These are phyloP conservation scores for Epichloe elymi DNA, from an alignment of 2,329 filamentous ascomycete species.

Conservation along the genomic window DNA sequence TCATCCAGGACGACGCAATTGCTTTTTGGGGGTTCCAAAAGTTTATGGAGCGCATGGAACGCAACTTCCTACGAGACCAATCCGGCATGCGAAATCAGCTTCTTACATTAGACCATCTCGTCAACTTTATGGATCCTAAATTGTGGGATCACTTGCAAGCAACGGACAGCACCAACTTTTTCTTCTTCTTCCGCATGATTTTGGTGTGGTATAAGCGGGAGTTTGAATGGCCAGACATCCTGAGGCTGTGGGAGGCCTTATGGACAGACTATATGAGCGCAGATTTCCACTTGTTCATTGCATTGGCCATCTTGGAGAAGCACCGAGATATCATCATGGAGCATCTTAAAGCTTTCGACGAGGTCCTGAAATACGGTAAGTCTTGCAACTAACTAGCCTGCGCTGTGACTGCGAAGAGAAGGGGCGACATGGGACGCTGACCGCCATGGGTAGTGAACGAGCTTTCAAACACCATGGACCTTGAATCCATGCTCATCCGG, in stretches of 20 bases:
- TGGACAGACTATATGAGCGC: constrained; percentile 89
- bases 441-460: constrained; percentile 60
- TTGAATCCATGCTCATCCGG: constrained; percentile 71
- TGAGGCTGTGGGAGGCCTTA: constrained; percentile 79
- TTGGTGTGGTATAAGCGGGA: constrained; percentile 98
- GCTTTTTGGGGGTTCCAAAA: constrained; percentile 97
- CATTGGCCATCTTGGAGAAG: constrained; percentile 87
- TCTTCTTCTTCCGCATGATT: constrained; percentile 99
- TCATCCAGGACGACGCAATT: constrained; percentile 91
- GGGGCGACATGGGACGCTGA: neutral
- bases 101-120: constrained; percentile 80
- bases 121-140: constrained; percentile 92
- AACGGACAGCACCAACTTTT: constrained; percentile 95
- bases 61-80: constrained; percentile 91
- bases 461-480: constrained; percentile 82
- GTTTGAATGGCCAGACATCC: constrained; percentile 77
- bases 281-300: constrained; percentile 90
- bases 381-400: constrained; percentile 5
- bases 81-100: constrained; percentile 92
- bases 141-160: constrained; percentile 81
- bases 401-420: neutral
- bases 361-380: constrained; percentile 89
- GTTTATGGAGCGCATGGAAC: constrained; percentile 97
- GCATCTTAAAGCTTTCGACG: constrained; percentile 87
- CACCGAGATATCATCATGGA: constrained; percentile 94